A percentile compares a stretch with the other conserved stretches of the same genome.
phyloP scores from a whole-genome alignment of 1,139 yeast genomes.

The Candida sojae region DNA sequence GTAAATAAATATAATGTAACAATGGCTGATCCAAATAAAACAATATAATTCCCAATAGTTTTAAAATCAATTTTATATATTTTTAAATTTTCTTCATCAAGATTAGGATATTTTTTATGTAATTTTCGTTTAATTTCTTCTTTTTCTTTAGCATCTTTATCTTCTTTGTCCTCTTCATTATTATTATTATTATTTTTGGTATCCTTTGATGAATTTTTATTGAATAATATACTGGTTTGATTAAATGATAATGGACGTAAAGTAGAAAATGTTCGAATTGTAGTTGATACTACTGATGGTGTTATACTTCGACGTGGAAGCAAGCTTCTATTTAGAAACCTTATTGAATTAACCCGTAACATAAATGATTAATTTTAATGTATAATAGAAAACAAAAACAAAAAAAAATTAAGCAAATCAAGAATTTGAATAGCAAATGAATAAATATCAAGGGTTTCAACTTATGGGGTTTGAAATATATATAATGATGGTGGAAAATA shows the following conservation, averaged over 20 bases:
- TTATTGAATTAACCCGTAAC: conserved; percentile 9
- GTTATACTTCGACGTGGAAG: neutral
- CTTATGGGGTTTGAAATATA: neutral
- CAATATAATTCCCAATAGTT: conserved; percentile 13
- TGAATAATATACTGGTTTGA: conserved; percentile 1
- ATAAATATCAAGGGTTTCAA: too few species aligned
- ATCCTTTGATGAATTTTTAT: conserved; percentile 9
- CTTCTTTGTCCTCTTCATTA: too few species aligned
- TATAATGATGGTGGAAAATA: neutral
- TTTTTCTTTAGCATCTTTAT: conserved; percentile 23
- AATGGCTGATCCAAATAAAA: conserved; percentile 11
- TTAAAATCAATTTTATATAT: conserved; percentile 29
- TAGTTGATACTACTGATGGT: neutral
- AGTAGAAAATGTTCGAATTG: neutral
- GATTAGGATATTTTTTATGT: conserved; percentile 32
- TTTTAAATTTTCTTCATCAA: conserved; percentile 34
- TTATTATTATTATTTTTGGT: conserved; percentile 11
- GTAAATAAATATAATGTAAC: conserved; percentile 15
- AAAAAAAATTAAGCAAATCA: too few species aligned
- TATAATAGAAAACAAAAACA: too few species aligned
- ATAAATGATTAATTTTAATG: neutral
- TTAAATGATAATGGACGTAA: neutral
- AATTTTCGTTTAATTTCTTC: conserved; percentile 34
- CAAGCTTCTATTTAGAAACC: conserved; percentile 7
- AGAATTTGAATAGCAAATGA: too few species aligned